Evolutionary conservation across 2,329 filamentous ascomycete species (phyloP).

Genomic region (Phaeosphaeriaceae sp.): DNA sequence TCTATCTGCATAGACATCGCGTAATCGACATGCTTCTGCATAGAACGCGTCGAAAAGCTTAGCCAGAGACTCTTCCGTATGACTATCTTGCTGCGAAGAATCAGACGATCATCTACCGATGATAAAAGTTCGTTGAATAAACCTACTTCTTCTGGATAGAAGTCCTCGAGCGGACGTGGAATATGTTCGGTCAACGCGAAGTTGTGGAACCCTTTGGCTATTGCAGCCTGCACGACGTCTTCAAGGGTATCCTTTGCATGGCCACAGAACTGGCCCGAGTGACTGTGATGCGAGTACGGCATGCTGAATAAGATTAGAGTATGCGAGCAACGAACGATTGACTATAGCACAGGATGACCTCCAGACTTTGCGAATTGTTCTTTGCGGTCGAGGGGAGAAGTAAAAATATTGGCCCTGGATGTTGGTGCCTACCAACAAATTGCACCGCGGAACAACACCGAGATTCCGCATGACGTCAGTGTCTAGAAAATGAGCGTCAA

Average conservation of each 20-base stretch:
- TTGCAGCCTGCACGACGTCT: conserved; percentile 80
- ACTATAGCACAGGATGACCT: background rate
- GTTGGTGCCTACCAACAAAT: background rate
- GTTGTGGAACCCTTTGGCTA: conserved; percentile 78
- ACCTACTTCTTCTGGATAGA: conserved; percentile 88
- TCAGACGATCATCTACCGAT: conserved; percentile 14
- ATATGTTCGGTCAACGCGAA: conserved; percentile 96
- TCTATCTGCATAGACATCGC: conserved; percentile 70
- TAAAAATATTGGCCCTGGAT: background rate
- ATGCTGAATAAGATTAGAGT: conserved; percentile 57
- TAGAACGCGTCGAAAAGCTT: conserved; percentile 75
- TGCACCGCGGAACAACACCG: background rate
- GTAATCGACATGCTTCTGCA: conserved; percentile 76
- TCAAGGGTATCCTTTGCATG: conserved; percentile 89
- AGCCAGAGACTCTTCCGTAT: conserved; percentile 42
- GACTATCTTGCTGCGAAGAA: conserved; percentile 19
- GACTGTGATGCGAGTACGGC: conserved; percentile 98
- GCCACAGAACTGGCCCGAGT: conserved; percentile 93
- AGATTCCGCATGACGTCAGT: background rate
- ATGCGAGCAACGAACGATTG: background rate
- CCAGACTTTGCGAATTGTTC: background rate
- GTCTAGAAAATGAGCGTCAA: background rate
- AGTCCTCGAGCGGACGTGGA: conserved; percentile 78
- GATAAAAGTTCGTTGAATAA: background rate
- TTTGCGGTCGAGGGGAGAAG: background rate